Conservation (phyloP, 2,329 filamentous ascomycete genomes). For the Furcasterigmium sp. region DNA sequence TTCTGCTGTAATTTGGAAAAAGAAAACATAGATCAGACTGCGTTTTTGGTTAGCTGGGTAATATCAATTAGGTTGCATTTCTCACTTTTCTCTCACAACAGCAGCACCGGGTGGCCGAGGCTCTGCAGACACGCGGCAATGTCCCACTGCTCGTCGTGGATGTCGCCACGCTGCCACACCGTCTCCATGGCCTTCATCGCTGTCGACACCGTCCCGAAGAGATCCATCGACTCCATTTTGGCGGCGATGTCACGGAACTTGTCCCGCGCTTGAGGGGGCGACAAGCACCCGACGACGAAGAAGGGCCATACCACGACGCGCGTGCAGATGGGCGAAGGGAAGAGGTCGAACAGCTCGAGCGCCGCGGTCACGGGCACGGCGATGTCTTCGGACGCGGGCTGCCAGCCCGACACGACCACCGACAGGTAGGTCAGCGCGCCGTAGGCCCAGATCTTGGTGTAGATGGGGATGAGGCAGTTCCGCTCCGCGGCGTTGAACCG, state of each 20-base stretch:
- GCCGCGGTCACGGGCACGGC: slow-evolving; percentile 21
- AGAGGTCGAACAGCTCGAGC: slow-evolving; percentile 26
- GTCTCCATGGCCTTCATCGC: slow-evolving; percentile 39
- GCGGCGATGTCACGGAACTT: slow-evolving; percentile 34
- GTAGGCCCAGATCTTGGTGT: slow-evolving; percentile 39
- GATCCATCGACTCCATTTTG: slow-evolving; percentile 33
- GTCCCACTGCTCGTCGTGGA: slow-evolving; percentile 38
- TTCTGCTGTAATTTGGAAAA: too few species aligned
- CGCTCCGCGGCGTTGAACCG: background rate
- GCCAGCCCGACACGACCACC: slow-evolving; percentile 46
- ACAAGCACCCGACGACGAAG: slow-evolving; percentile 35
- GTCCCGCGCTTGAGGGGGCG: slow-evolving; percentile 30
- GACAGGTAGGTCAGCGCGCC: slow-evolving; percentile 41
- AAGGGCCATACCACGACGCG: slow-evolving; percentile 35
- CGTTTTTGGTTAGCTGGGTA: slow-evolving; percentile 1
- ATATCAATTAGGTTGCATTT: slow-evolving; percentile 13
- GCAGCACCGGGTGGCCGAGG: slow-evolving; percentile 30
- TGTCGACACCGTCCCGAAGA: slow-evolving; percentile 40
- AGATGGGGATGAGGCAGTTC: slow-evolving; percentile 7
- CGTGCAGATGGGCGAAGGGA: slow-evolving; percentile 26
- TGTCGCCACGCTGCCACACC: slow-evolving; percentile 35
- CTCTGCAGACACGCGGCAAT: slow-evolving; percentile 35
- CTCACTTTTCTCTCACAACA: too few species aligned
- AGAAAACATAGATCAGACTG: too few species aligned
- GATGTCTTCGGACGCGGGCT: slow-evolving; percentile 38